Conservation (phyloP, 495 filamentous ascomycete genomes). For the Penicillium samsonianum region DNA sequence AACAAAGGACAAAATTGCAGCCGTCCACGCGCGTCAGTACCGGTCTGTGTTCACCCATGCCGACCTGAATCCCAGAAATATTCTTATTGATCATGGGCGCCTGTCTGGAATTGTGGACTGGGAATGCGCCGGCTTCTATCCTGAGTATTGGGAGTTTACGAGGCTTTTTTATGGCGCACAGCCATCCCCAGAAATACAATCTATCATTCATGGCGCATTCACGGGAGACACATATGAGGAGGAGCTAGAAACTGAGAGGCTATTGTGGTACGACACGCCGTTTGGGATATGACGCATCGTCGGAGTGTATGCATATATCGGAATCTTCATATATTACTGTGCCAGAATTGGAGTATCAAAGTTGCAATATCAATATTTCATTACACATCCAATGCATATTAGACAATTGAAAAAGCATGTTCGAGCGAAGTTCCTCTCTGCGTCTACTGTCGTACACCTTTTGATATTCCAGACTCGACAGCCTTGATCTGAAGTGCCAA, state of each 20-base stretch:
- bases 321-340: background rate
- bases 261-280: constrained; percentile 7
- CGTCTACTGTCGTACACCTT: constrained; percentile 4
- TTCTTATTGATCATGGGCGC: constrained; percentile 27
- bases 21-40: constrained; percentile 4
- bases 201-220: constrained; percentile 12
- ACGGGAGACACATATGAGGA: constrained; percentile 15
- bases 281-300: constrained; percentile 1
- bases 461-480: constrained; percentile 52
- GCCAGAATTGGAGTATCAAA: background rate
- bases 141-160: constrained; percentile 40
- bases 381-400: background rate
- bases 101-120: constrained; percentile 35
- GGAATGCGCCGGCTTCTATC: constrained; percentile 35
- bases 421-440: background rate
- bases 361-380: no score
- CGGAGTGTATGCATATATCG: background rate
- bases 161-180: constrained; percentile 26
- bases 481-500: constrained; percentile 77
- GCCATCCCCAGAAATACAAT: constrained; percentile 4
- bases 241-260: constrained; percentile 18
- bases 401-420: background rate
- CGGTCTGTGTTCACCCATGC: constrained; percentile 31
- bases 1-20: constrained; percentile 10
- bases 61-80: constrained; percentile 30